Conservation (phyloP, 768 basidiomycete genomes). For the Mycena floridula region DNA sequence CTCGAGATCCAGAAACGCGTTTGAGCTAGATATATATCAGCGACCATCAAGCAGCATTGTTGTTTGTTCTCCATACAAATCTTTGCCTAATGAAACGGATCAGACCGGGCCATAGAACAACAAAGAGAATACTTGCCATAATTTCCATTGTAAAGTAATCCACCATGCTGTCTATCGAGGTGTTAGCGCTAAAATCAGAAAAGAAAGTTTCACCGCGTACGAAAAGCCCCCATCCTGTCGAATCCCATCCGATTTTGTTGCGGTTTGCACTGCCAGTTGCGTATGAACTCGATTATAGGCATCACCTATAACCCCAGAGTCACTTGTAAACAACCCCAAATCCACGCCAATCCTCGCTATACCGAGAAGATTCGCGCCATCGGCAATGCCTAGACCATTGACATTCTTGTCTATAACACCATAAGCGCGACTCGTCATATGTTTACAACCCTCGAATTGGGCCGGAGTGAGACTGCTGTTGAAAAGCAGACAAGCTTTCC, state of each 20-base stretch:
- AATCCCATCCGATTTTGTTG: slow-evolving; percentile 53
- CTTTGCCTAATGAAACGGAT: not conserved
- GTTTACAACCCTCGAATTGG: slow-evolving; percentile 38
- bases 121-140: slow-evolving; percentile 48
- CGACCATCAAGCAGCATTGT: too few species aligned
- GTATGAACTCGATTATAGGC: slow-evolving; percentile 45
- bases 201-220: slow-evolving; percentile 5
- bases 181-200: not conserved
- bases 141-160: slow-evolving; percentile 66
- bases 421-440: slow-evolving; percentile 48
- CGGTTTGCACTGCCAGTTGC: slow-evolving; percentile 45
- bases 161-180: not conserved
- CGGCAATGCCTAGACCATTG: slow-evolving; percentile 41
- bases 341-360: slow-evolving; percentile 59
- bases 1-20: slow-evolving; percentile 58
- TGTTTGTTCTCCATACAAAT: not conserved
- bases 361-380: slow-evolving; percentile 63
- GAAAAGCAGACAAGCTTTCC: slow-evolving; percentile 50
- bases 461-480: slow-evolving; percentile 31
- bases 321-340: slow-evolving; percentile 32
- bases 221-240: slow-evolving; percentile 45
- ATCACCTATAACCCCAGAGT: slow-evolving; percentile 38
- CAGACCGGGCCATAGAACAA: slow-evolving; percentile 6
- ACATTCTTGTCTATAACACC: slow-evolving; percentile 35
- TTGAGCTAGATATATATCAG: slow-evolving; percentile 34